Conservation (phyloP, 2,329 filamentous ascomycete species). For the Furcasterigmium sp. region DNA sequence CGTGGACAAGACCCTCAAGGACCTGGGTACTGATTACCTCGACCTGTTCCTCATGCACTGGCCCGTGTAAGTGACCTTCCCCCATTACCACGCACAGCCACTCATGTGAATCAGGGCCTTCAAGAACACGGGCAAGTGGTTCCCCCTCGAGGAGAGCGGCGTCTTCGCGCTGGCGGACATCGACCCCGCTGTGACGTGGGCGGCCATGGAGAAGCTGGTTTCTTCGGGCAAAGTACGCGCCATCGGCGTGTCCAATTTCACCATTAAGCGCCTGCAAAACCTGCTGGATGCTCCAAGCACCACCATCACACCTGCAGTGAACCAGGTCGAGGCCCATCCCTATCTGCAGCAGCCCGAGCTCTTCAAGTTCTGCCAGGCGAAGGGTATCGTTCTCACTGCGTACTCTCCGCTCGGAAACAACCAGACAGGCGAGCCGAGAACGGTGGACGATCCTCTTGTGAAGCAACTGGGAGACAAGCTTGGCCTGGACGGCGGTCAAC, state of each 20-base stretch:
- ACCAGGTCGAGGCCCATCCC: conserved; percentile 67
- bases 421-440: conserved; percentile 32
- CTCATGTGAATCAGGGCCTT: conserved; percentile 28
- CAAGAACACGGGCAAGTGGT: conserved; percentile 44
- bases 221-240: conserved; percentile 31
- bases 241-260: conserved; percentile 50
- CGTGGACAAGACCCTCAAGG: conserved; percentile 40
- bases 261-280: conserved; percentile 31
- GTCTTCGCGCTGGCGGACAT: conserved; percentile 56
- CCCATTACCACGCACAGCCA: conserved; percentile 14
- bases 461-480: conserved; percentile 39
- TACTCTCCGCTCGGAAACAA: conserved; percentile 62
- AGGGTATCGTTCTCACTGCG: conserved; percentile 56
- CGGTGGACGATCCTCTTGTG: conserved; percentile 43
- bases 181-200: conserved; percentile 32
- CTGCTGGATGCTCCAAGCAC: conserved; percentile 36
- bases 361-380: conserved; percentile 48
- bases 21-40: conserved; percentile 46
- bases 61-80: conserved; percentile 25
- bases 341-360: conserved; percentile 59
- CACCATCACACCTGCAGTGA: conserved; percentile 53
- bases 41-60: conserved; percentile 49
- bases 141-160: conserved; percentile 49
- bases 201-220: conserved; percentile 32
- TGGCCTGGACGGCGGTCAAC: conserved; percentile 30